Base-by-base conservation (phyloP, 2,329 filamentous ascomycete genomes). In the Elsinoe ampelina region DNA sequence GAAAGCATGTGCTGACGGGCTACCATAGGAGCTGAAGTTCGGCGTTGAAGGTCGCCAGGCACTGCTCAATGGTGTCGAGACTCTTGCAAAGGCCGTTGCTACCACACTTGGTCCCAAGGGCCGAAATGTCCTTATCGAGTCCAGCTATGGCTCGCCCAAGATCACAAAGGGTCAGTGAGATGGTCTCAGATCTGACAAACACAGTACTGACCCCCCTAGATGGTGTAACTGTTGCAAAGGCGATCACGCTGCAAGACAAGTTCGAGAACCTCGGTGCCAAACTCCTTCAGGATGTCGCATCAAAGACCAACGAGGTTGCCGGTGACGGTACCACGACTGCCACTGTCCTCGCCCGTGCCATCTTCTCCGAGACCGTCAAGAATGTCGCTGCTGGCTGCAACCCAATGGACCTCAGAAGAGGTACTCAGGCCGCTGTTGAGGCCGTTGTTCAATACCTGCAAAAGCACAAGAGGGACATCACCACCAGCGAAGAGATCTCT, bases 321-420 rank as follows among this genome's bases (percentile, higher is more conserved):
- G 93, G 93, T 86, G 93, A 98, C 74, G 93, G 93, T 76, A 98
- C 93, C 67, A 98, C 93, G 63, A 95, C 91, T 63, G 93, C 93
- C 63, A 98, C 93, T 62, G 93, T 97, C 65, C 89, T 98, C 65
- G 93, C 90, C 66, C 89, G 90, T 67, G 88, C 91, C 73, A 98
- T 98, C 77, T 98, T 98, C 83, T 95, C 93, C 75, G 93, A 98
- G 82, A 97, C 92, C 57, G 93, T 97, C 73, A 98, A 98, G 86
- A 98, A 98, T 74, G 93, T 98, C 63, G 93, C 93, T 64, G 93
- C 93, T 62, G 93, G 93, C 70, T 98, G 93, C 86, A 98, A 98
- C 80, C 93, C 93, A 64, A 97, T 98, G 93, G 93, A 98, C 71
- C 83, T 98, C 69, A 86, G 93, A 74, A 86, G 93, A 68, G 93